Evolutionary conservation across 2,329 filamentous ascomycete genomes (phyloP).

Genomic region (Penicillium sp.): DNA sequence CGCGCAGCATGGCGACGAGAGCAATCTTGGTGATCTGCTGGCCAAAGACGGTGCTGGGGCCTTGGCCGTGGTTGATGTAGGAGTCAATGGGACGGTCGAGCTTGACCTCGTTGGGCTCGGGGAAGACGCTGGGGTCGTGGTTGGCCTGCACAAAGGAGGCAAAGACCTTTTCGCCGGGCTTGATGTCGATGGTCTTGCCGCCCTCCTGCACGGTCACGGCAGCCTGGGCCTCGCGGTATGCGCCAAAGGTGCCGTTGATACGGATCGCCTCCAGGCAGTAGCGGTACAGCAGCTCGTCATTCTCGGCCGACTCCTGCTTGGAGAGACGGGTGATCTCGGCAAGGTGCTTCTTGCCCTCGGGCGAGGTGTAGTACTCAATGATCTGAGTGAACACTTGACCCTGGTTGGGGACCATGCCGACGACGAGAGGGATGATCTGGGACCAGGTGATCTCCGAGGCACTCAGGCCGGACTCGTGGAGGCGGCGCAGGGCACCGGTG

Average conservation of each 20-base stretch:
- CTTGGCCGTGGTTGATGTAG: conserved; percentile 62
- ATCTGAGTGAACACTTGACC: conserved; percentile 67
- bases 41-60: conserved; percentile 60
- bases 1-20: conserved; percentile 63
- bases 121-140: conserved; percentile 56
- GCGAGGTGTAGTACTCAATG: conserved; percentile 65
- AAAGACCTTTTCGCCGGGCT: conserved; percentile 57
- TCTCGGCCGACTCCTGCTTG: conserved; percentile 50
- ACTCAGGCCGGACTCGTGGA: conserved; percentile 60
- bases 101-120: conserved; percentile 56
- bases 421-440: conserved; percentile 63
- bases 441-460: conserved; percentile 64
- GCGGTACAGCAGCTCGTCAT: conserved; percentile 60
- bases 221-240: conserved; percentile 53
- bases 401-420: conserved; percentile 65
- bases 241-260: conserved; percentile 58
- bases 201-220: conserved; percentile 51
- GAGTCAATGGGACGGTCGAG: conserved; percentile 58
- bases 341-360: conserved; percentile 52
- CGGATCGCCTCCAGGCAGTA: conserved; percentile 69
- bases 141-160: conserved; percentile 57
- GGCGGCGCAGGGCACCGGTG: conserved; percentile 57
- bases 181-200: conserved; percentile 46
- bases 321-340: conserved; percentile 59
- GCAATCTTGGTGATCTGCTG: conserved; percentile 57